phyloP scores from a whole-genome alignment of 306 rosid genomes.

The Citrullus colocynthis region DNA sequence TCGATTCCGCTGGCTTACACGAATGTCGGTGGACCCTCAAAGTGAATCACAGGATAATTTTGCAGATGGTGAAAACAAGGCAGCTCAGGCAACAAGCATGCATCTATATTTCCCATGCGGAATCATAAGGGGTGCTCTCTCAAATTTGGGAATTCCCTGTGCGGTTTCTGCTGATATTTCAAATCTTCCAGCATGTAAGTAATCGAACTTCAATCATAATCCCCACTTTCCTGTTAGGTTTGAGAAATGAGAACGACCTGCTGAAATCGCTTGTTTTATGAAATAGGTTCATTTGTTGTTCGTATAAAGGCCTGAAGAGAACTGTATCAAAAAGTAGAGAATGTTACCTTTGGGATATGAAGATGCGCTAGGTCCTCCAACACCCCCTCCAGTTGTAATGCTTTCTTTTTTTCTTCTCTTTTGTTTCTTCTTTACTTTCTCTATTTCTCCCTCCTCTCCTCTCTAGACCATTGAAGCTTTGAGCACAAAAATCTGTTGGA shows the following conservation, averaged over 20 bases:
- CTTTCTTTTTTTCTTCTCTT: background rate
- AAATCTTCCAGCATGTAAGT: slow-evolving; percentile 85
- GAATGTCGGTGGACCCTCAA: slow-evolving; percentile 68
- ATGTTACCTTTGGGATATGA: background rate
- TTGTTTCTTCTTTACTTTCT: background rate
- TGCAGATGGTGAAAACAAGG: slow-evolving; percentile 44
- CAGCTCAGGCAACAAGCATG: slow-evolving; percentile 66
- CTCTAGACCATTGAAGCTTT: background rate
- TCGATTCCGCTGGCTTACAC: slow-evolving; percentile 74
- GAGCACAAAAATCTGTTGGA: background rate
- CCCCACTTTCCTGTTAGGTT: background rate
- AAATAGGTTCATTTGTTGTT: slow-evolving; percentile 82
- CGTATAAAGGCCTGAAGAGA: slow-evolving; percentile 65
- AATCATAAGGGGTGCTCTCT: slow-evolving; percentile 90
- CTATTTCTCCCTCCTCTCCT: no score
- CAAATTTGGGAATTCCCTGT: slow-evolving; percentile 92
- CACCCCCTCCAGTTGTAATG: background rate
- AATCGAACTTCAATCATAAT: background rate
- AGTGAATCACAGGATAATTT: slow-evolving; percentile 46
- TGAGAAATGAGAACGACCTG: background rate
- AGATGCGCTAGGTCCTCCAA: background rate
- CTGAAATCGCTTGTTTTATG: background rate
- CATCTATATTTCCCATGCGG: slow-evolving; percentile 95
- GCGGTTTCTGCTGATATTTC: slow-evolving; percentile 93
- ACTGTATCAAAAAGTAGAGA: background rate